phyloP scores from a whole-genome alignment of 2,329 filamentous ascomycete species.

The Domatiomyces catenatus region DNA sequence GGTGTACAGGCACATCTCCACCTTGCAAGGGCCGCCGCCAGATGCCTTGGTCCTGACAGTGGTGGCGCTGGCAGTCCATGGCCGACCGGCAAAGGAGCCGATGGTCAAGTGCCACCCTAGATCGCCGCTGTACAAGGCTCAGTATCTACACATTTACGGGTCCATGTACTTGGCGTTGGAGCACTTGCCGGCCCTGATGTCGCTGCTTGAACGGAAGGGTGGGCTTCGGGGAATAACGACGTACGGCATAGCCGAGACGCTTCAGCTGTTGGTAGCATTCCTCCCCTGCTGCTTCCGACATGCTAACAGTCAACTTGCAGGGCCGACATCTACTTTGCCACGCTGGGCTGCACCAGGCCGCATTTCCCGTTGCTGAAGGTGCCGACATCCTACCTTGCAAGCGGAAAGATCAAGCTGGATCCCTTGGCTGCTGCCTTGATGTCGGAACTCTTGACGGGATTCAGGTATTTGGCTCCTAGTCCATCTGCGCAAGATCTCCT shows the following conservation, averaged over 20 bases:
- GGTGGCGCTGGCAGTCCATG: constrained; percentile 8
- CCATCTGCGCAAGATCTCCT: constrained; percentile 2
- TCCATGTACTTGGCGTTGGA: constrained; percentile 3
- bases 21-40: constrained; percentile 2
- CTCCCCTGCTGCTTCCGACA: not conserved
- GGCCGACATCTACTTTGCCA: constrained; percentile 11
- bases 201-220: constrained; percentile 7
- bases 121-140: constrained; percentile 6
- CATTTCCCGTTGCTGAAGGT: constrained; percentile 3
- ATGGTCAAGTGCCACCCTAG: not conserved
- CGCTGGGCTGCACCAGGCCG: constrained; percentile 5
- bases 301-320: constrained; percentile 1
- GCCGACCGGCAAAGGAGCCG: constrained; percentile 1
- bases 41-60: constrained; percentile 12
- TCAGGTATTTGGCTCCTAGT: constrained; percentile 7
- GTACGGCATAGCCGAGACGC: constrained; percentile 11
- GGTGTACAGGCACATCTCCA: constrained; percentile 6
- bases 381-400: constrained; percentile 4
- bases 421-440: constrained; percentile 7
- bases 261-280: constrained; percentile 7
- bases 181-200: constrained; percentile 7
- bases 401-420: constrained; percentile 9
- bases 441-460: constrained; percentile 8
- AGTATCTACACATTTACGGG: constrained; percentile 11
- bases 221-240: constrained; percentile 6